phyloP scores from a whole-genome alignment of 2,329 filamentous ascomycete genomes.

The Aureobasidium sp. region DNA sequence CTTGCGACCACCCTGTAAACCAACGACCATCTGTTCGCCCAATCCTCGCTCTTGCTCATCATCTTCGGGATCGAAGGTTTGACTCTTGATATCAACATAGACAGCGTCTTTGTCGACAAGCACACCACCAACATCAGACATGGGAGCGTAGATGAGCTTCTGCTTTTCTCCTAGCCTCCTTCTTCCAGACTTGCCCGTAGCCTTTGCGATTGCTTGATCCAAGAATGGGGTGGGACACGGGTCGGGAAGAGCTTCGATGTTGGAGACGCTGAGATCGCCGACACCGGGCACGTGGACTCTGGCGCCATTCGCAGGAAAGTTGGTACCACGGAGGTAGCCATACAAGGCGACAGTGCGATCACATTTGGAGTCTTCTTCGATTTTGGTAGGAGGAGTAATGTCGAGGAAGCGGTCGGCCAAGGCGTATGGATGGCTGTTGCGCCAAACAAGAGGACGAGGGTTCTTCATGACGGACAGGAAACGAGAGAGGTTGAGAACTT shows the following conservation, averaged over 20 bases:
- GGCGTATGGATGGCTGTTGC: constrained; percentile 91
- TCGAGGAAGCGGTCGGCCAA: constrained; percentile 92
- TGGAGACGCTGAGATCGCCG: constrained; percentile 76
- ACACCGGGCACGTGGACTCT: constrained; percentile 87
- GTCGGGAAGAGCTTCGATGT: constrained; percentile 82
- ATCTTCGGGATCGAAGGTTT: constrained; percentile 63
- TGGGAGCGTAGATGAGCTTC: constrained; percentile 90
- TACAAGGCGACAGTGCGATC: constrained; percentile 87
- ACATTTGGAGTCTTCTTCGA: constrained; percentile 82
- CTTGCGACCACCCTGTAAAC: constrained; percentile 73
- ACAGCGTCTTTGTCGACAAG: constrained; percentile 96
- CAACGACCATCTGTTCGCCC: constrained; percentile 90
- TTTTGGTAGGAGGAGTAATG: constrained; percentile 83
- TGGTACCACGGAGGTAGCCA: constrained; percentile 89
- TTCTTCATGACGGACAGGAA: constrained; percentile 99
- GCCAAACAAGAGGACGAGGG: constrained; percentile 88
- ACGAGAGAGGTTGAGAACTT: constrained; percentile 89
- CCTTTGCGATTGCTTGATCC: constrained; percentile 79
- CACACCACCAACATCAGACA: constrained; percentile 94
- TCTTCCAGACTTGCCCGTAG: constrained; percentile 71
- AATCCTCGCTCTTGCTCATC: constrained; percentile 70
- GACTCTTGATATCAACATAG: constrained; percentile 69
- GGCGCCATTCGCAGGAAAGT: constrained; percentile 79
- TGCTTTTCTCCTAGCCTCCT: constrained; percentile 90
- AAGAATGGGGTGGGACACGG: constrained; percentile 91